Evolutionary conservation across 768 basidiomycete species (phyloP), one percentile per base, ranked within the genome.

Genomic region (Cyathus striatus): DNA sequence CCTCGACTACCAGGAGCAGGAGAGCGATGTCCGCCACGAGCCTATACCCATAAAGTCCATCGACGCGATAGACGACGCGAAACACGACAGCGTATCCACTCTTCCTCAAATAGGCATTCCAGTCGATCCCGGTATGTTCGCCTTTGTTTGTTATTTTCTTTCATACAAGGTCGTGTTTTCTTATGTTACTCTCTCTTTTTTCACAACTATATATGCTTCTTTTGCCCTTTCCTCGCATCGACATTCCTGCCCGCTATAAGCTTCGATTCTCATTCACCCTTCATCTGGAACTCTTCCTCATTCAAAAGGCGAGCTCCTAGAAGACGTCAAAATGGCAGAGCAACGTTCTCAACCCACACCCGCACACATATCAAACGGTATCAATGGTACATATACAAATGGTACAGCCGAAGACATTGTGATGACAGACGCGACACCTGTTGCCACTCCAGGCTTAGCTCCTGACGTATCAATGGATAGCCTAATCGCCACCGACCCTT

Each of bases 21-120:
- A 85, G 67, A 80, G 79, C 56, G 78, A 83, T 71, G 81, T 71
- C 53, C 78, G 76, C 44, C 73, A 78, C 56, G 81, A 84, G 51
- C 77, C 76, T 36, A 58, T 77, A 43, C 63, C 72, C 40, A 60
- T 78, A 54, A 79, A 75, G 55, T 54, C 65, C 42, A 54, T 68
- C 49, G 69, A 72, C 49, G 54, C 58, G 44, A 54, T 45, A 27
- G 34, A 14, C 20, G 61, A 61, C 27, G 39, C 51, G 62, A 37
- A 70, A 64, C 61, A 63, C 62, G 54, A n/a, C n/a, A n/a, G n/a
- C n/a, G n/a, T n/a, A n/a, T 73, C 70, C 42, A 64, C 63, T 42
- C 65, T 68, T 49, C 69, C 70, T n/a, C 69, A 73, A 59, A 55
- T 65, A 26, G 61, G 61, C 37, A 64, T 68, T 3, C 68, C 75